Percentiles rank a stretch among this genome's conserved stretches.
Evolutionary conservation across 768 basidiomycete species (phyloP).

Genomic region (Scleroderma citrinum): DNA sequence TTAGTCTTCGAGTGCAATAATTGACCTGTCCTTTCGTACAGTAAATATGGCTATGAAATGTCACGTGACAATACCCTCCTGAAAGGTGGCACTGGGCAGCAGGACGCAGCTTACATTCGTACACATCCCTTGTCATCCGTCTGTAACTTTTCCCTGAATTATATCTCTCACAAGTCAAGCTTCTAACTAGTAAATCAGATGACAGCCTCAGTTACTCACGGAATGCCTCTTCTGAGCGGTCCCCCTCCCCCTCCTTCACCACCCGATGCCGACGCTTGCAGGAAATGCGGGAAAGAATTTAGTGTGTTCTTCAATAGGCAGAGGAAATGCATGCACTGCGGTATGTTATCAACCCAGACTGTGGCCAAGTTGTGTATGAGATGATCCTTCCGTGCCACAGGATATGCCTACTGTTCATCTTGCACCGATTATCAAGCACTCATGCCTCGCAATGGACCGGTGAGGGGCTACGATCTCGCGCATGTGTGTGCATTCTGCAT

Average conservation of each 20-base stretch:
- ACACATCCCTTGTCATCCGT: no score
- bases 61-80: no score
- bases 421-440: slow-evolving; percentile 76
- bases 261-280: slow-evolving; percentile 38
- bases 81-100: no score
- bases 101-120: no score
- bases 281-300: slow-evolving; percentile 74
- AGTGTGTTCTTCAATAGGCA: slow-evolving; percentile 58
- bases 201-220: slow-evolving; percentile 17
- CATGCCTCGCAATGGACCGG: slow-evolving; percentile 53
- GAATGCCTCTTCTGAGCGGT: slow-evolving; percentile 69
- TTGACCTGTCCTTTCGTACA: no score
- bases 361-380: not conserved
- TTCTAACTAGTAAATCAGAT: not conserved
- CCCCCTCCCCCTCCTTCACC: slow-evolving; percentile 40
- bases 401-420: slow-evolving; percentile 64
- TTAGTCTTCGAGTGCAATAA: no score
- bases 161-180: not conserved
- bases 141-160: no score
- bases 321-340: slow-evolving; percentile 70
- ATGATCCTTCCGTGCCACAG: slow-evolving; percentile 29
- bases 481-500: slow-evolving; percentile 72
- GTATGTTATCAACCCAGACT: slow-evolving; percentile 33
- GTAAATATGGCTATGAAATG: no score
- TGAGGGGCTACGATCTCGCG: slow-evolving; percentile 57